Evolutionary conservation across 2,329 filamentous ascomycete species (phyloP), one percentile per base, ranked within the genome.

Genomic region (Phaeosphaeria sp.): DNA sequence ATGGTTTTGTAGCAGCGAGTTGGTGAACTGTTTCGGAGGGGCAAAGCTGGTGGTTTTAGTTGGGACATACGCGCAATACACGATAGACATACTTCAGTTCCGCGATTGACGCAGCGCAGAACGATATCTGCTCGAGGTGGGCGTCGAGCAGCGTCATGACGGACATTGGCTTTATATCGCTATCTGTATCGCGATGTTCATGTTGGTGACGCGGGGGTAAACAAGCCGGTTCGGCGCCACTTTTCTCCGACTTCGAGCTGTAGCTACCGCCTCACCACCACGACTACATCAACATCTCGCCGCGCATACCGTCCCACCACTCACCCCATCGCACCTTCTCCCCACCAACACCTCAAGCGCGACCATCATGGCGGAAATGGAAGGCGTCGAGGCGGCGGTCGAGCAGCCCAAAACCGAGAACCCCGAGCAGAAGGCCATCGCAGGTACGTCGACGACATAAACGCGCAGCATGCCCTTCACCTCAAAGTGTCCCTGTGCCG

Each of bases 21-120:
- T 97, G 66, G 93, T 95, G 80, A 98, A 99, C 72, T 95, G 93
- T 71, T 92, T 96, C n/a, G 94, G 92, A 1, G 87, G 87, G 42
- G 92, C 92, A 69, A 98, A 98, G 33, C 92, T 96, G 72, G 59
- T 52, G 61, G 42, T 61, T 64, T 68, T 61, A 66, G 63, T 61
- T 39, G 52, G 30, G 51, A 24, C n/a, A 48, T 21, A 47, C 53
- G 42, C 13, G 9, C 25, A 17, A 51, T 18, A 44, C 20, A 49
- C 20, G 33, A 30, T n/a, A 15, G n/a, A 67, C 76, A 27, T 67
- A 79, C 75, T 80, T 76, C 21, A 84, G 69, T 33, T 82, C 79
- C 49, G 79, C 77, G 43, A 84, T 83, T 49, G 81, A 82, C 1
- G 76, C 72, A 17, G 80, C 74, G 67, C 81, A 83, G 50, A 82